phyloP scores from a whole-genome alignment of 768 basidiomycete species.

The Lentinula edodes region DNA sequence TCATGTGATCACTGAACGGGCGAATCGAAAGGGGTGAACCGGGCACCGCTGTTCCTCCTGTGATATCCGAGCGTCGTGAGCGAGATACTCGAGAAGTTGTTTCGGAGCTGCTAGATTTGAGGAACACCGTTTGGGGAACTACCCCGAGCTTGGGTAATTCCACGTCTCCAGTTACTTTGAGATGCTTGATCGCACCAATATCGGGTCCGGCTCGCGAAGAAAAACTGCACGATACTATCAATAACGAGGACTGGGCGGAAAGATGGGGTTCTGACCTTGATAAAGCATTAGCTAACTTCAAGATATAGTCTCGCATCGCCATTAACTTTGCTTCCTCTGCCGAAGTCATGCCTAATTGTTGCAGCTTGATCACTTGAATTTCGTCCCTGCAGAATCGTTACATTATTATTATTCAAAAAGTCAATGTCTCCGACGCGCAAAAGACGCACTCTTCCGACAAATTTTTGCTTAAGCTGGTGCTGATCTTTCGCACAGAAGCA shows the following conservation, averaged over 20 bases:
- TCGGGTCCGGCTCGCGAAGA: constrained; percentile 59
- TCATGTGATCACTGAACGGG: constrained; percentile 33
- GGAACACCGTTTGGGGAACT: constrained; percentile 87
- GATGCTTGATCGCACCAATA: constrained; percentile 54
- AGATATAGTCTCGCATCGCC: constrained; percentile 85
- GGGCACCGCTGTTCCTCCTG: constrained; percentile 34
- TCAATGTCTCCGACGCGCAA: background rate
- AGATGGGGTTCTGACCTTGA: constrained; percentile 49
- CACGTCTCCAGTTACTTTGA: constrained; percentile 61
- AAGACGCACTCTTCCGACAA: constrained; percentile 71
- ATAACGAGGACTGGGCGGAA: background rate
- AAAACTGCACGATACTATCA: constrained; percentile 40
- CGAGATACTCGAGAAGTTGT: constrained; percentile 33
- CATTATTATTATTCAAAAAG: background rate
- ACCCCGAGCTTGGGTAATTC: constrained; percentile 86
- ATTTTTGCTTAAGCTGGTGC: constrained; percentile 38
- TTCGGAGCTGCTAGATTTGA: constrained; percentile 53
- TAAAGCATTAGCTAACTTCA: constrained; percentile 75
- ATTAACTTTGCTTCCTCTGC: constrained; percentile 81
- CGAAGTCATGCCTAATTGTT: constrained; percentile 81
- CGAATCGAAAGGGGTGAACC: constrained; percentile 48
- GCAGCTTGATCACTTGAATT: constrained; percentile 65
- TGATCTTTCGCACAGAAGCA: constrained; percentile 53
- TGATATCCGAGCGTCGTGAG: constrained; percentile 33
- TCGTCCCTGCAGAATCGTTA: constrained; percentile 57